Conservation (phyloP, 2,329 filamentous ascomycete genomes). For the Helotiales sp. region DNA sequence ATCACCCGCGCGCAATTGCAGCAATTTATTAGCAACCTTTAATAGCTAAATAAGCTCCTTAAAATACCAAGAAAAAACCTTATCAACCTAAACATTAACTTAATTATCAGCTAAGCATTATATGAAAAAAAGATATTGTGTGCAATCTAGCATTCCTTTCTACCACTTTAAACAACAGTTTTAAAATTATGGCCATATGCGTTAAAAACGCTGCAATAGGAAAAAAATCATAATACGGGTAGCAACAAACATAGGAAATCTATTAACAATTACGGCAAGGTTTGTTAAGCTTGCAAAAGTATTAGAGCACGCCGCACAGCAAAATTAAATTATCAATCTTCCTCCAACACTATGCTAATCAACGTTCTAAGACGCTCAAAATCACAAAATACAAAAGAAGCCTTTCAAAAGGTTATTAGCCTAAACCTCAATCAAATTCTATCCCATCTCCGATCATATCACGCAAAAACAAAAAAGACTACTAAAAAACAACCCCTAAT, state of each 20-base stretch:
- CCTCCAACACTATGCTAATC: neutral
- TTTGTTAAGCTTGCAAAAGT: neutral
- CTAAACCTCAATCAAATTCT: too few relatives aligned
- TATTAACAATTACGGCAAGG: neutral
- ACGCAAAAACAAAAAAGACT: too few relatives aligned
- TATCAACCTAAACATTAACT: neutral
- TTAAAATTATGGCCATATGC: neutral
- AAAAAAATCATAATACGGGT: neutral
- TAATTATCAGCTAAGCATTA: neutral
- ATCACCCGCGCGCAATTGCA: neutral
- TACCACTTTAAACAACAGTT: neutral
- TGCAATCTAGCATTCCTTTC: neutral
- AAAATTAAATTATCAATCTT: neutral
- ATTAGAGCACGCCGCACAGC: neutral
- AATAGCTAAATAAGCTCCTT: neutral
- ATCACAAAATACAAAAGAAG: too few relatives aligned
- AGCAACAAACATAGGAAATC: neutral
- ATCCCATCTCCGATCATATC: too few relatives aligned
- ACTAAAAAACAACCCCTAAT: conserved; percentile 28
- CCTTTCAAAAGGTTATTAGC: too few relatives aligned
- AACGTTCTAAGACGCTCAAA: too few relatives aligned
- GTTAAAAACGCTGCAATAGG: neutral
- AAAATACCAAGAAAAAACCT: neutral
- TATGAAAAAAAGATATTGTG: neutral
- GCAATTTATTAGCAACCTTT: neutral